Evolutionary conservation across 2,329 filamentous ascomycete species (phyloP), one percentile per base, ranked within the genome.

Genomic region (Colletotrichum simmondsii): DNA sequence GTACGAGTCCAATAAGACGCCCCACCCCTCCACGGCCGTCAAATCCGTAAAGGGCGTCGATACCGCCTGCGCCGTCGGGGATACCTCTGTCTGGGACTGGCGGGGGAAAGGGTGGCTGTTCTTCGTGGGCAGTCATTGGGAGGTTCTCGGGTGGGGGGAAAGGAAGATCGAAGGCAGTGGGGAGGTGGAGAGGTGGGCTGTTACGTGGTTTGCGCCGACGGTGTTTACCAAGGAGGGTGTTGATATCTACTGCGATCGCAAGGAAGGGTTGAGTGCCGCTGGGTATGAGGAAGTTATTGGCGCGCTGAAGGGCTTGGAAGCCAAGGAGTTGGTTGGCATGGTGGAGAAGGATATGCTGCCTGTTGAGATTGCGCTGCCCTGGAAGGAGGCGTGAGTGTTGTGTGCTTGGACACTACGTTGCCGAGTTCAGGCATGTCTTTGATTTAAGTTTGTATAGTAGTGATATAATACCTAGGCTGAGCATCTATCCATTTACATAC

Each of bases 151-250:
- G 3, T 95, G 90, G 87, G 94, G 94, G 5, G 88, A 92, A 79
- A 79, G 81, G 26, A 77, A 79, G 42, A 76, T 82, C 26, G 85
- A 80, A 37, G 83, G 82, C 1, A 83, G 82, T 1, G 80, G 16
- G 37, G 37, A 78, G 10, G 80, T 77, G 60, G 89, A 91, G 81
- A 87, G 88, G 76, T 97, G 94, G 93, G 91, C 90, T 1, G 93
- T 97, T 16, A 97, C 94, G 5, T 96, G 92, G 87, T 97, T 97
- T 81, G 92, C 92, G 75, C 92, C 93, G 78, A 97, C 94, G 28
- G 76, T 95, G 57, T 97, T 97, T 77, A 97, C 94, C 7, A 92
- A 93, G 75, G 93, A 94, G 69, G 95, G 95, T 0, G 78, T 97
- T 35, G 95, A 97, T 82, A 82, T 97, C 11, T 97, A 96, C 81